phyloP scores from a whole-genome alignment of 495 filamentous ascomycete genomes.

The Xylaria palmicola region DNA sequence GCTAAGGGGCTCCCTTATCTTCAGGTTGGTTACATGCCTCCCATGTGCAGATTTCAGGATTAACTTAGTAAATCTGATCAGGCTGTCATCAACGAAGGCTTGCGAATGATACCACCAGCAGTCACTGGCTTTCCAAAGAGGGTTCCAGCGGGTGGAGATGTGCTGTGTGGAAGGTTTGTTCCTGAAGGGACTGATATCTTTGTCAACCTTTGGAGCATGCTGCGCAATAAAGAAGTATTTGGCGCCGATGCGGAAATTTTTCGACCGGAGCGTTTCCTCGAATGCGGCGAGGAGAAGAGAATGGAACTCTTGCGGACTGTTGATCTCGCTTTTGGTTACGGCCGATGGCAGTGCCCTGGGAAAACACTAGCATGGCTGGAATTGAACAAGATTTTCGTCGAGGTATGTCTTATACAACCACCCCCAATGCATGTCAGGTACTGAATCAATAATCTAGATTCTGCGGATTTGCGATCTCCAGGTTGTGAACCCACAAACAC shows the following conservation, averaged over 20 bases:
- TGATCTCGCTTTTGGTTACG: constrained; percentile 45
- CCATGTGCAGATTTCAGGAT: constrained; percentile 23
- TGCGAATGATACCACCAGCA: constrained; percentile 45
- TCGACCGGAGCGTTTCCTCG: constrained; percentile 58
- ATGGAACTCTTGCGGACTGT: constrained; percentile 37
- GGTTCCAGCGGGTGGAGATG: constrained; percentile 54
- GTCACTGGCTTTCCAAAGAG: constrained; percentile 39
- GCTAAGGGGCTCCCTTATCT: constrained; percentile 44
- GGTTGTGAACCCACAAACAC: constrained; percentile 46
- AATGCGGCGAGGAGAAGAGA: constrained; percentile 32
- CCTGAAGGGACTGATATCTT: constrained; percentile 54
- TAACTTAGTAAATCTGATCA: constrained; percentile 12
- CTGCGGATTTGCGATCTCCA: constrained; percentile 56
- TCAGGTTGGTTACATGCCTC: constrained; percentile 15
- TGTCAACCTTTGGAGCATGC: constrained; percentile 40
- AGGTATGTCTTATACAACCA: constrained; percentile 36
- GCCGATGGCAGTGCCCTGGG: constrained; percentile 46
- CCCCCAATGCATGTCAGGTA: not conserved
- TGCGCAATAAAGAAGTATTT: constrained; percentile 41
- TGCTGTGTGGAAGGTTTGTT: constrained; percentile 46
- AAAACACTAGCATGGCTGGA: constrained; percentile 47
- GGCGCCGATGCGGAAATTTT: constrained; percentile 51
- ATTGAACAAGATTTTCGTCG: constrained; percentile 57
- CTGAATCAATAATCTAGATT: constrained; percentile 37
- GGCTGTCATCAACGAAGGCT: constrained; percentile 52